Conservation (phyloP, 2,329 filamentous ascomycete species). For the Alternaria longipes region DNA sequence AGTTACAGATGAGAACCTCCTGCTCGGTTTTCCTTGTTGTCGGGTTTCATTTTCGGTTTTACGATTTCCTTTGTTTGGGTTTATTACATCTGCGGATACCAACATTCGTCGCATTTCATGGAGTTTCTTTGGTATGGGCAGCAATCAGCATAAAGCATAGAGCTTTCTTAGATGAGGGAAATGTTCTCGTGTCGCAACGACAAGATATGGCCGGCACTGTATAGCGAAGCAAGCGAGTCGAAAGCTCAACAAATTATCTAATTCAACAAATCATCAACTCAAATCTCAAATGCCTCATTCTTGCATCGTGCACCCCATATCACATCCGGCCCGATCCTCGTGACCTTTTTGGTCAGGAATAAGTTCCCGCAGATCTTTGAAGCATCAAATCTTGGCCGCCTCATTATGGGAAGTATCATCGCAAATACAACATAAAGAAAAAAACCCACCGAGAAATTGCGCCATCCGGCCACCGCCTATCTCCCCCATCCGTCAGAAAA, state of each 20-base stretch:
- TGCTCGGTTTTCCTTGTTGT: background rate
- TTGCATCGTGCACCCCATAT: background rate
- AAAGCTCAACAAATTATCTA: slow-evolving; percentile 9
- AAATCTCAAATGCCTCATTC: background rate
- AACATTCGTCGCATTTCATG: slow-evolving; percentile 10
- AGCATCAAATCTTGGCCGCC: background rate
- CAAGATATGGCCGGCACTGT: slow-evolving; percentile 6
- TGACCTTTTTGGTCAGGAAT: background rate
- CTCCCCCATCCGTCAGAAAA: background rate
- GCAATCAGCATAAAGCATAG: slow-evolving; percentile 4
- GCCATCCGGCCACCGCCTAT: background rate
- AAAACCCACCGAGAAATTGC: background rate
- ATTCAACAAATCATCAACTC: slow-evolving; percentile 7
- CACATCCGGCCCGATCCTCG: background rate
- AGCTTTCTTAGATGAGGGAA: slow-evolving; percentile 7
- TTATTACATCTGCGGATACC: slow-evolving; percentile 16
- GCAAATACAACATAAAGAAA: background rate
- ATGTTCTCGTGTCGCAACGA: slow-evolving; percentile 3
- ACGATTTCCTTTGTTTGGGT: slow-evolving; percentile 14
- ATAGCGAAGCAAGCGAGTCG: slow-evolving; percentile 4
- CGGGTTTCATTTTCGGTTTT: slow-evolving; percentile 1
- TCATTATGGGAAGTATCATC: background rate
- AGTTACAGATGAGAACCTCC: slow-evolving; percentile 21
- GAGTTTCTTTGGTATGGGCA: slow-evolving; percentile 8
- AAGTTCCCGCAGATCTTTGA: background rate